Conservation (phyloP, 129 eudicot species). For the Tagetes patula region DNA sequence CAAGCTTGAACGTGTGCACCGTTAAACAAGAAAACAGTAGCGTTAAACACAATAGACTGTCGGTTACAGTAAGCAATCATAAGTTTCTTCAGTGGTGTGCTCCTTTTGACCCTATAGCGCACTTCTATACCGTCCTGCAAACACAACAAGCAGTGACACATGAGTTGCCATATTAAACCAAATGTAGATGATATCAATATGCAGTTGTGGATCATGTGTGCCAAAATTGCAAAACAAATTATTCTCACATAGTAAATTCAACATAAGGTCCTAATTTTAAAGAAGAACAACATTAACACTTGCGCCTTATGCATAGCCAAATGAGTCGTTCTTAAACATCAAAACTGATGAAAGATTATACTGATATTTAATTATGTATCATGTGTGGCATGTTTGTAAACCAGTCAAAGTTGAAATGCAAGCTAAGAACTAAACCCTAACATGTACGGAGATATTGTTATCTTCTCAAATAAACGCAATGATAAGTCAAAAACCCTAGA, state of each 20-base stretch:
- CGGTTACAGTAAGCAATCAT: conserved; percentile 78
- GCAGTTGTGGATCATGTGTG: too few species aligned
- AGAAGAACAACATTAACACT: too few species aligned
- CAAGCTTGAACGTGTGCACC: conserved; percentile 63
- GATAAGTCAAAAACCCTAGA: background rate
- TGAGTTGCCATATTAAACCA: conserved; percentile 6
- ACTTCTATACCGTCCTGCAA: conserved; percentile 67
- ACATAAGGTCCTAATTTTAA: too few species aligned
- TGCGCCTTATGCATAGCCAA: too few species aligned
- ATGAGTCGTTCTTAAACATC: too few species aligned
- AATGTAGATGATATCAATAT: too few species aligned
- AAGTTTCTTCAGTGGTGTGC: conserved; percentile 69
- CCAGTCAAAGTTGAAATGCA: too few species aligned
- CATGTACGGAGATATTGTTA: background rate
- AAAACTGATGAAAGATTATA: too few species aligned
- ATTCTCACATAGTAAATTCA: too few species aligned
- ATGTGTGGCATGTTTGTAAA: too few species aligned
- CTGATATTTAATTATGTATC: too few species aligned
- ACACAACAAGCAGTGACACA: background rate
- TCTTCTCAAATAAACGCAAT: background rate
- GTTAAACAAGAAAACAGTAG: conserved; percentile 64
- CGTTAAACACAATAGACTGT: conserved; percentile 55
- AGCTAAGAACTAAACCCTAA: background rate
- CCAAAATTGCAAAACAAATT: too few species aligned
- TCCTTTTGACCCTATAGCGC: conserved; percentile 65